Evolutionary conservation across 176 grass and related monocot species (phyloP), one percentile per base, ranked within the genome.

Genomic region (Zoysia japonica): DNA sequence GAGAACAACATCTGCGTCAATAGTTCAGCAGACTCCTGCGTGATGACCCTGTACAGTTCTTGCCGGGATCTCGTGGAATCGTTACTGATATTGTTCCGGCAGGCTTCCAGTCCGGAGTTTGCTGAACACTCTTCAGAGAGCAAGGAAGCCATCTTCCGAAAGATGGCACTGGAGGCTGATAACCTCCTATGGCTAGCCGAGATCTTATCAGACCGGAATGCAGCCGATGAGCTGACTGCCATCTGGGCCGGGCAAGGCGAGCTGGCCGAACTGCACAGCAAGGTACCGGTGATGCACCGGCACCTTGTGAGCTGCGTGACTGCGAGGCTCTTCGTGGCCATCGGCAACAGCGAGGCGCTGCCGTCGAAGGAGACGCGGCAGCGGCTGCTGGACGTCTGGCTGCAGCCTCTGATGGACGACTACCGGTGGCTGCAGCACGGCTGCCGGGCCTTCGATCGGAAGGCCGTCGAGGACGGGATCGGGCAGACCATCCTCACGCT

Each of bases 121-220:
- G 8, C 70, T 1, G 79, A 79, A 54, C 65, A 79, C 72, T 71
- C 84, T 75, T 68, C 84, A 65, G 88, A 85, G 37, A 77, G 20
- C 42, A 93, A 78, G 76, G 89, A 93, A 1, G 54, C 40, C 5
- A n/a, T 68, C 9, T 86, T 79, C 54, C 65, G 88, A 62, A 72
- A 88, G 54, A 97, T 97, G 40, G 68, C 70, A 77, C 72, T 93
- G 37, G 86, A 90, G 61, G 85, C 88, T 2, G 93, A 97, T 66
- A 97, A 97, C 64, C 88, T 93, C 28, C 68, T 93, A 7, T 97
- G 93, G 93, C 60, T 93, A 74, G 70, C 92, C 13, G 93, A 97
- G 78, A 97, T 97, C 12, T 52, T 97, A 69, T 77, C 85, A 14
- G 88, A 91, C 57, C 73, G 80, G 71, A 67, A 89, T 48, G 67